Evolutionary conservation across 108 stramenopile species (phyloP), one percentile per base, ranked within the genome.

Genomic region (Skeletonema costatum): DNA sequence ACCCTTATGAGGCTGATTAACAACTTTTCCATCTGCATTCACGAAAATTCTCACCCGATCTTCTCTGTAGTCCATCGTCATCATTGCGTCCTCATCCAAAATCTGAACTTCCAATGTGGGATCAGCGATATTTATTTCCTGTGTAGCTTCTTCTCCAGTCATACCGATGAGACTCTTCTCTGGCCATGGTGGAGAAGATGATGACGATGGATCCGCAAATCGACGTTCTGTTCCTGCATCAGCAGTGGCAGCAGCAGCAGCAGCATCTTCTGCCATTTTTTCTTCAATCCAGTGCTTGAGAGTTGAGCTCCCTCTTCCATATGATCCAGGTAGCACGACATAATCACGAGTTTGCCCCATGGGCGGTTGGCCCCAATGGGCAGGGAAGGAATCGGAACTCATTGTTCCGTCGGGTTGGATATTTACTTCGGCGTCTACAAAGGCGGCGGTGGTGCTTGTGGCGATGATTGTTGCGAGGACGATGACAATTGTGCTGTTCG

Each of bases 1-100:
- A 42, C 73, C 73, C 32, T 9, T 51, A 35, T 38, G 56, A 2
- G 78, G 78, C 46, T 75, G 74, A 16, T 39, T 32, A n/a, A 63
- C 69, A 50, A 90, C 89, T 21, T 70, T 81, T 9, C 78, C 80
- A 53, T 81, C 30, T 30, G 64, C 78, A 60, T 87, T 78, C 16
- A 88, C 87, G 32, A 77, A 78, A 50, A 90, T 85, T 14, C 90
- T 73, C 44, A 90, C 90, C 19, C 90, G 71, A 75, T 87, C 85
- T 51, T 33, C 53, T 25, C 85, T 64, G 72, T 83, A 90, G 65
- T 90, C 87, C 87, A 81, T 85, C 9, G 87, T 88, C 42, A 87
- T 69, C 77, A 87, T 80, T 33, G 80, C 66, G 59, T 73, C 84
- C 51, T 77, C 74, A 2, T 84, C 84, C 0, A 87, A 3, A 13